Evolutionary conservation across 108 stramenopile species (phyloP).

Genomic region (Asterionellopsis glacialis): DNA sequence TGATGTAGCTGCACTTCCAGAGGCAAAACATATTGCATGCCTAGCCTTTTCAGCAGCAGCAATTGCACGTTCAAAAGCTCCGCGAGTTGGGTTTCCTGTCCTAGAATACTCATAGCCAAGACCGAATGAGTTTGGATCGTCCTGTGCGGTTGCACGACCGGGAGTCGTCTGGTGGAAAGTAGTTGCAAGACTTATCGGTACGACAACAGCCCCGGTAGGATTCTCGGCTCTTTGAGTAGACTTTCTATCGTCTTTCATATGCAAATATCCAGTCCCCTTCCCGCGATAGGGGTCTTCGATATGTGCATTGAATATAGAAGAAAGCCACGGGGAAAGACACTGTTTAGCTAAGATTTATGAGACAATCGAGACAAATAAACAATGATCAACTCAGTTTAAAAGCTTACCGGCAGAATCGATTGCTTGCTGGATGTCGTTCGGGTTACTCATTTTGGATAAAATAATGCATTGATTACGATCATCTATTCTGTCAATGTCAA

Average conservation of each 20-base stretch:
- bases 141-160: conserved; percentile 50
- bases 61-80: conserved; percentile 79
- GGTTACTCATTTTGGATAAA: no score
- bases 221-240: conserved; percentile 15
- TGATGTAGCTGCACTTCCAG: conserved; percentile 88
- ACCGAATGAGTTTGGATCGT: conserved; percentile 76
- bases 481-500: no score
- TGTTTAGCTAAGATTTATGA: no score
- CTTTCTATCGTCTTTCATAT: conserved; percentile 25
- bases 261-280: conserved; percentile 44
- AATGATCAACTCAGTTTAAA: no score
- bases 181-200: conserved; percentile 69
- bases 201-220: conserved; percentile 78
- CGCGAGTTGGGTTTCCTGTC: conserved; percentile 79
- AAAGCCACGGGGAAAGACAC: no score
- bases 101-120: conserved; percentile 81
- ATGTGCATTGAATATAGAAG: no score
- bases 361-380: no score
- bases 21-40: conserved; percentile 71
- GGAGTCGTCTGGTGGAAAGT: conserved; percentile 72
- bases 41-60: conserved; percentile 62
- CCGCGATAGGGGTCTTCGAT: conserved; percentile 40
- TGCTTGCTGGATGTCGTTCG: no score
- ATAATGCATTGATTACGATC: no score
- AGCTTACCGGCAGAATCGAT: no score